Conservation (phyloP, 2,329 filamentous ascomycete genomes). For the Cytospora schulzeri region DNA sequence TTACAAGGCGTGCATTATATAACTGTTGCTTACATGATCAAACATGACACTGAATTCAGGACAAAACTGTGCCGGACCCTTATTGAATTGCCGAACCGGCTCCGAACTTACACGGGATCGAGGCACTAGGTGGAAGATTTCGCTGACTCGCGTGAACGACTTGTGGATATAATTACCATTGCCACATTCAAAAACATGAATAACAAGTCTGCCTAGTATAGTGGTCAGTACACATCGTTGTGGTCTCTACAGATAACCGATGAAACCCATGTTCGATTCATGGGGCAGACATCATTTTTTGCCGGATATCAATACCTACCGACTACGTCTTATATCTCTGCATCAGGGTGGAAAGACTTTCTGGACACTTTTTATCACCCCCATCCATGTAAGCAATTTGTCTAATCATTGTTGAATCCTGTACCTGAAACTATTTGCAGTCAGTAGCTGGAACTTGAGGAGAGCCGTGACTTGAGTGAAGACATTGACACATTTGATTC, state of each 20-base stretch:
- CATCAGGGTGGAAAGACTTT: neutral
- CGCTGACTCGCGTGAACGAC: neutral
- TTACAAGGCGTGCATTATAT: too few relatives aligned
- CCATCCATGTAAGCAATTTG: too few relatives aligned
- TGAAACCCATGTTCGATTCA: slow-evolving; percentile 1
- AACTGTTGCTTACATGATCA: too few relatives aligned
- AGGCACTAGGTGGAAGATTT: neutral
- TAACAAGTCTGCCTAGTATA: neutral
- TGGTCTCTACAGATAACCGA: neutral
- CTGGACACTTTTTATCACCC: neutral
- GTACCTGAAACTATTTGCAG: too few relatives aligned
- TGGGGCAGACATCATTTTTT: neutral
- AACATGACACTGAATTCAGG: too few relatives aligned
- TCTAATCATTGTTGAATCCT: too few relatives aligned
- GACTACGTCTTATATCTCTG: neutral
- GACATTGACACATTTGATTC: too few relatives aligned
- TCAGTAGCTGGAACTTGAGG: too few relatives aligned
- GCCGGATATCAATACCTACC: too few relatives aligned
- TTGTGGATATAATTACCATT: too few relatives aligned
- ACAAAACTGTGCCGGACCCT: neutral
- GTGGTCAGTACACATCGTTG: neutral
- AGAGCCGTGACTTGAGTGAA: too few relatives aligned
- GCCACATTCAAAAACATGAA: neutral
- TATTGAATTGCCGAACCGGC: neutral
- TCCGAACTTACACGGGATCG: neutral